Percentiles rank a stretch among this genome's conserved stretches.
Evolutionary conservation across 2,329 filamentous ascomycete genomes (phyloP).

Genomic region (Rutstroemia sp.): DNA sequence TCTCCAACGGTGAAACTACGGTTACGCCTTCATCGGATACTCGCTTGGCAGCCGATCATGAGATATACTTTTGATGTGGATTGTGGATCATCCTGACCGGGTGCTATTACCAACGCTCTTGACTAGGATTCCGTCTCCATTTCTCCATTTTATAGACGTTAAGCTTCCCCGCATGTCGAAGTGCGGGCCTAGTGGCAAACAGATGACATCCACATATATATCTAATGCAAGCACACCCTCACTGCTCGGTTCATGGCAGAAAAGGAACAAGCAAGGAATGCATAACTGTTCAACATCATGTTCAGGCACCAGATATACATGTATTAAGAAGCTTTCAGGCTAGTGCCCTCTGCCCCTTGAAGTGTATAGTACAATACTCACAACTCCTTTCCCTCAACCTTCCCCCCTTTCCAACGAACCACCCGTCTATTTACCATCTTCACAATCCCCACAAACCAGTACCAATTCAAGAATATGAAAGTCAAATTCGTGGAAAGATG

Average conservation of each 20-base stretch:
- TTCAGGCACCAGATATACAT: not conserved
- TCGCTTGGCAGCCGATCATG: not conserved
- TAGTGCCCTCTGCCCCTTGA: not conserved
- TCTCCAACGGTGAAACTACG: slow-evolving; percentile 42
- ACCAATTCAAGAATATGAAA: not conserved
- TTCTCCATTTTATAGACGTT: not conserved
- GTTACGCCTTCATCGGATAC: not conserved
- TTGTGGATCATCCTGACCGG: not conserved
- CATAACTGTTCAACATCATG: too few species aligned
- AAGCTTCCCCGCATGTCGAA: not conserved
- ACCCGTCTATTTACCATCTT: not conserved
- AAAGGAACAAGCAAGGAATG: too few species aligned
- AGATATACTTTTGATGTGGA: not conserved
- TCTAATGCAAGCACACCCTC: not conserved
- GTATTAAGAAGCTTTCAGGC: not conserved
- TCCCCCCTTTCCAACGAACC: not conserved
- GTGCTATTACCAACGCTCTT: not conserved
- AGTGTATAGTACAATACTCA: not conserved
- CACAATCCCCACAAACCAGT: not conserved
- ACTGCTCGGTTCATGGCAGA: too few species aligned
- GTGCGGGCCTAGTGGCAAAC: not conserved
- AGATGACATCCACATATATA: not conserved
- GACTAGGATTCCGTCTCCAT: not conserved
- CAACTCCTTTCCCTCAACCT: not conserved
- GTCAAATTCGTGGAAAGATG: not conserved